These are phyloP conservation scores for Entomortierella chlamydospora DNA, from an alignment of 192 early-diverging fungal species.

Conservation along the genomic window DNA sequence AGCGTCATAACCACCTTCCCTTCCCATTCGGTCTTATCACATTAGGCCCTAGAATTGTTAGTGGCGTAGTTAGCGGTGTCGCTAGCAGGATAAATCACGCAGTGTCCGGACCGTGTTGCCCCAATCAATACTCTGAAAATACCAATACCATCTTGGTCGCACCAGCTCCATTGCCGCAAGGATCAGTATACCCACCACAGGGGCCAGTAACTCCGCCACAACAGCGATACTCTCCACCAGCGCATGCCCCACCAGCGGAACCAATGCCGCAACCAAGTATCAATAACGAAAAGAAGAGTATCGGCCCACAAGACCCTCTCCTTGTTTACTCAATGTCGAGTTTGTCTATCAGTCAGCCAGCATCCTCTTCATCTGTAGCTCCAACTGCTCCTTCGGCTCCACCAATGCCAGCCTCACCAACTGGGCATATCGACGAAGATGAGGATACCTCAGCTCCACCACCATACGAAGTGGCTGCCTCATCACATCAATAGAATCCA, in stretches of 20 bases:
- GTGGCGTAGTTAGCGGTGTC: not conserved
- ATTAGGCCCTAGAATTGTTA: not conserved
- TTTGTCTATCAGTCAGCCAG: not conserved
- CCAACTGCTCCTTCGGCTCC: slow-evolving; percentile 5
- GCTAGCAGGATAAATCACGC: not conserved
- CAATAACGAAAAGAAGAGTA: not conserved
- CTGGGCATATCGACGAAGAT: not conserved
- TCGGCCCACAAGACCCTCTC: slow-evolving; percentile 17
- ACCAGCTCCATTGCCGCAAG: slow-evolving; percentile 5
- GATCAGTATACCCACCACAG: not conserved
- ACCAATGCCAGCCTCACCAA: not conserved
- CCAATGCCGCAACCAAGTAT: not conserved
- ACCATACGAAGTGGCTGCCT: slow-evolving; percentile 18
- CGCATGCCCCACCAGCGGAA: not conserved
- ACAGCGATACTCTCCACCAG: not conserved
- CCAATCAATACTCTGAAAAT: no score
- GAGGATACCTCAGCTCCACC: slow-evolving; percentile 19
- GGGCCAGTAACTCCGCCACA: not conserved
- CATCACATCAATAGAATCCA: not conserved
- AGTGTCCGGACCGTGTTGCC: not conserved
- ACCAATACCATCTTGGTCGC: not conserved
- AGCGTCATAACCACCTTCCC: not conserved
- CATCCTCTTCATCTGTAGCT: not conserved
- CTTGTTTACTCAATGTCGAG: slow-evolving; percentile 17
- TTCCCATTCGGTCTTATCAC: slow-evolving; percentile 4